A percentile compares a stretch with the other conserved stretches of the same genome.
Evolutionary conservation across 1,284 basidiomycete species (phyloP).

Genomic region (Ceratobasidium sp.): DNA sequence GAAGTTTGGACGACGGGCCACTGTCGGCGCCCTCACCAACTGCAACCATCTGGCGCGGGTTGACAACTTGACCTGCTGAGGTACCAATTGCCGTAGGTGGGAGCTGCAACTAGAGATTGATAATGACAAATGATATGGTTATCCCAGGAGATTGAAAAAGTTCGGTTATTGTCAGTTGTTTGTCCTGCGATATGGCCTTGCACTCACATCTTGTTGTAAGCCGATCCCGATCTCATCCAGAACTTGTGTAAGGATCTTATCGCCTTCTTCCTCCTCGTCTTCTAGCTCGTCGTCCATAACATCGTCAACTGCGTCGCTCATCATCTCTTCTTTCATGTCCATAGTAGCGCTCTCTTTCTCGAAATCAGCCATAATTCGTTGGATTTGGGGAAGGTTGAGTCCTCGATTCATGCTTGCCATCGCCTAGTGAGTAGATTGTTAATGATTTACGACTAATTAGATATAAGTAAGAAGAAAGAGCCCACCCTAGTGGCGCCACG

Average conservation of each 20-base stretch:
- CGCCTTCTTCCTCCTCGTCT: slow-evolving; percentile 95
- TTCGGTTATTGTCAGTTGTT: no score
- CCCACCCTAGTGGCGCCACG: slow-evolving; percentile 93
- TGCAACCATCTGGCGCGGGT: slow-evolving; percentile 82
- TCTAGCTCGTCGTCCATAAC: slow-evolving; percentile 96
- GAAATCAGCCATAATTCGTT: slow-evolving; percentile 97
- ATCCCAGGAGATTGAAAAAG: slow-evolving; percentile 1
- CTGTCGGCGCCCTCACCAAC: slow-evolving; percentile 73
- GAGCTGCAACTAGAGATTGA: slow-evolving; percentile 75
- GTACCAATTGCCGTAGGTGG: slow-evolving; percentile 79
- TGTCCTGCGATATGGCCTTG: background rate
- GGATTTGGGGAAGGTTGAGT: slow-evolving; percentile 94
- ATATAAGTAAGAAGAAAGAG: slow-evolving; percentile 20
- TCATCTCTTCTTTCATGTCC: slow-evolving; percentile 99
- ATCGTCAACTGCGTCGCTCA: slow-evolving; percentile 98
- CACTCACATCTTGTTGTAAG: slow-evolving; percentile 87
- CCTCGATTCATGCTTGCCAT: slow-evolving; percentile 99
- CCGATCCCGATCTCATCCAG: slow-evolving; percentile 97
- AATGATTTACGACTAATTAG: background rate
- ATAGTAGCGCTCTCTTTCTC: slow-evolving; percentile 97
- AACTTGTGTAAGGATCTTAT: slow-evolving; percentile 96
- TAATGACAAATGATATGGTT: background rate
- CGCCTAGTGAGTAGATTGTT: slow-evolving; percentile 69
- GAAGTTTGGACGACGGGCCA: slow-evolving; percentile 53
- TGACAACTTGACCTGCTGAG: slow-evolving; percentile 71